Base-by-base conservation (phyloP, 345 rosid genomes). In the Arabis hirsuta region DNA sequence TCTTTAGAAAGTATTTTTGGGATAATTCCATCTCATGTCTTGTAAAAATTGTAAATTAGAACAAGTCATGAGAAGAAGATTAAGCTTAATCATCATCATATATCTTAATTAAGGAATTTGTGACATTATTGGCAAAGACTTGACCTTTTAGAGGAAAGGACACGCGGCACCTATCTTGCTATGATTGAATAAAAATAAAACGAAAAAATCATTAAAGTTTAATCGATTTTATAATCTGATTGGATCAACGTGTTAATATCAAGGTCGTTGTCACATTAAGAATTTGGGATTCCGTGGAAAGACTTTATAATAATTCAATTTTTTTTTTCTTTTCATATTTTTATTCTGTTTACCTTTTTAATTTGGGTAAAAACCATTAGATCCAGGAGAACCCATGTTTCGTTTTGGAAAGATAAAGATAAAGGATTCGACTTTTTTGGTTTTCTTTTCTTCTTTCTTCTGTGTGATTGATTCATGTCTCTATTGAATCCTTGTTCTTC, bases 371-470 rank as follows among this genome's bases (percentile, higher is more conserved):
- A 67, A 67, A 29, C 69, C 6, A 62, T 61, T 41, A 69, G 79
- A 75, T 75, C 79, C 74, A 68, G 79, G 74, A 46, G 65, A 75
- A 62, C 45, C 64, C 74, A 38, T 75, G 79, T 75, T 68, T 54
- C 64, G 45, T 75, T 68, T 75, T 44, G 38, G 57, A 68, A 75
- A 68, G 69, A 68, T 68, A 68, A 75, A 60, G 64, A 46, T 61
- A 74, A 67, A 68, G 64, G 36, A 5, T 60, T 68, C 58, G 2
- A 44, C 78, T 60, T 74, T 74, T 74, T 73, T 7, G 38, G 78
- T 13, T 14, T 27, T 6, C 10, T 8, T 1, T 48, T n/a, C 2
- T 12, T 13, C 19, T 34, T 3, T 32, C 36, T 32, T 36, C 41
- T 52, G 54, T 60, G 38, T 34, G 38, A 6, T 34, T 34, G 62